Evolutionary conservation across 768 basidiomycete species (phyloP).

Genomic region (Agaricus blazei): DNA sequence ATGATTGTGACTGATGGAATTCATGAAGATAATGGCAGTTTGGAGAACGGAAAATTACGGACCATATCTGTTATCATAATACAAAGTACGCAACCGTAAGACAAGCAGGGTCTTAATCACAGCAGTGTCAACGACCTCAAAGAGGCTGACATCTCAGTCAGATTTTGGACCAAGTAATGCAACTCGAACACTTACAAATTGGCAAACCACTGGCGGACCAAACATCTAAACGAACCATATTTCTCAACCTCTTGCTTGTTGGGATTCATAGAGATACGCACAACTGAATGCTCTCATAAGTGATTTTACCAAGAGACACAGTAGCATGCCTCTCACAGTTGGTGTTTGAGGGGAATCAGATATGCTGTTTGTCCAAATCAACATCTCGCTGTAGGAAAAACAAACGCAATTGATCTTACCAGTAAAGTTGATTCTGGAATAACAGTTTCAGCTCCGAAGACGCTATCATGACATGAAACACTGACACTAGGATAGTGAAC

Average conservation of each 20-base stretch:
- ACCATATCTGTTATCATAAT: neutral
- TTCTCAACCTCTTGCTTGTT: neutral
- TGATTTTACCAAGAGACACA: neutral
- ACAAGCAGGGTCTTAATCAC: constrained; percentile 6
- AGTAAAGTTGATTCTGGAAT: neutral
- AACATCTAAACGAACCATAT: neutral
- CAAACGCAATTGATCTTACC: neutral
- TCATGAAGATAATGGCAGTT: neutral
- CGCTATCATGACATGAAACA: neutral
- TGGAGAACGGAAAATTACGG: neutral
- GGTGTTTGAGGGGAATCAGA: neutral
- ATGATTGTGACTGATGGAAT: neutral
- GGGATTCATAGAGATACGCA: neutral
- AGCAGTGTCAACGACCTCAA: constrained; percentile 2
- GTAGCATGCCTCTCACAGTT: neutral
- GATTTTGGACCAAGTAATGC: neutral
- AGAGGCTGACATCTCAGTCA: neutral
- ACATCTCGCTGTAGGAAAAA: too few species aligned
- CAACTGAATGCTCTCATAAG: neutral
- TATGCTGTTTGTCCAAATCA: neutral
- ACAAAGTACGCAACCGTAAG: constrained; percentile 1
- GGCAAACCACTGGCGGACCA: constrained; percentile 1
- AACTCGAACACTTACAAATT: constrained; percentile 1
- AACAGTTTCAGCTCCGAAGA: neutral
- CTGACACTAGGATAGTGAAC: neutral